Conservation (phyloP, 305 asterid species). For the Nicotiana rustica region DNA sequence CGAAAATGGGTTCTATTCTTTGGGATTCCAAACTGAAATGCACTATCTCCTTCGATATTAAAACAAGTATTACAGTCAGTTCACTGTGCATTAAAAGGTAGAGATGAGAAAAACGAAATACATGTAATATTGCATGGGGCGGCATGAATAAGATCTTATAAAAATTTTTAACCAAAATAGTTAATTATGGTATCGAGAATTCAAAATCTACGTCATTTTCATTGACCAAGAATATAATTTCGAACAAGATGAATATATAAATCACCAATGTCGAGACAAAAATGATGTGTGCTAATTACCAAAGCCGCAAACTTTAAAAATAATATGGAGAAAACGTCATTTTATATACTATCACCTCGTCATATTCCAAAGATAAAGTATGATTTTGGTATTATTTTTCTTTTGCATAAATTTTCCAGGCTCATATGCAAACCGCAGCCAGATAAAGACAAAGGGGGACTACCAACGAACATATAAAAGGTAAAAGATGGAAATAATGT, state of each 20-base stretch:
- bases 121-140: not conserved
- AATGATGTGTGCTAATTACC: too few relatives aligned
- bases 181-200: not conserved
- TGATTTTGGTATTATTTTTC: not conserved
- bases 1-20: too few relatives aligned
- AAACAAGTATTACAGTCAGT: not conserved
- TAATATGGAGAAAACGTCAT: not conserved
- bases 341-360: not conserved
- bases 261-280: not conserved
- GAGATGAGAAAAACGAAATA: not conserved
- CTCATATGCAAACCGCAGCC: not conserved
- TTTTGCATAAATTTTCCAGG: not conserved
- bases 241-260: not conserved
- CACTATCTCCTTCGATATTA: too few relatives aligned
- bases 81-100: not conserved
- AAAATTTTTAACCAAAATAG: not conserved
- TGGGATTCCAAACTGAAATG: too few relatives aligned
- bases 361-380: constrained; percentile 25
- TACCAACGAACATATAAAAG: not conserved
- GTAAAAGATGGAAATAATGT: constrained; percentile 23
- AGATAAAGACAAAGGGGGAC: not conserved
- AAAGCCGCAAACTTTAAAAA: not conserved
- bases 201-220: not conserved
- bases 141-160: not conserved
- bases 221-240: not conserved